Evolutionary conservation across 768 basidiomycete species (phyloP), one percentile per base, ranked within the genome.

Genomic region (Lactarius tabidus): DNA sequence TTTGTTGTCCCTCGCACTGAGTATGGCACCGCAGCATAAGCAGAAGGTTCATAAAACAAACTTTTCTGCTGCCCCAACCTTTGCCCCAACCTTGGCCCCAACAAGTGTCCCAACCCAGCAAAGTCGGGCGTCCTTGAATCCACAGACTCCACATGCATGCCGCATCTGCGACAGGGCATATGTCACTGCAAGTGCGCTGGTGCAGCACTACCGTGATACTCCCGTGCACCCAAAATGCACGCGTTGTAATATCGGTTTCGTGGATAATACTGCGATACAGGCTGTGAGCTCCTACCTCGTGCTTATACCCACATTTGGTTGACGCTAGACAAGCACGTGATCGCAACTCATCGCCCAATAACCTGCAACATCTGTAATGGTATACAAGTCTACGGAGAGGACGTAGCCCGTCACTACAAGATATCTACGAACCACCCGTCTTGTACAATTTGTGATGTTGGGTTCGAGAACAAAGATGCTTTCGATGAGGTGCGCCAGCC

Each of bases 151-250:
- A 20, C 4, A 1, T 29, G 2, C 12, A 14, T 62, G 67, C 38
- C 60, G 39, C 20, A 6, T 39, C 33, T 68, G 66, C 33, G 9
- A 53, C 36, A 59, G 57, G 60, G 18, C 33, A 6, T 67, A 56
- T 53, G 1, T 29, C 52, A 35, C 20, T 5, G 2, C 28, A 41
- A 54, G 4, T 8, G 77, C 78, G 2, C 69, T 82, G 26, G 77
- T 80, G 17, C 80, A 81, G 63, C 82, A 83, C 63, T 83, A 79
- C 67, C 74, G 80, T 33, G 81, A 80, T 8, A 78, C 79, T 12
- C 65, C 74, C 33, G 71, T 73, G 6, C 82, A 83, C 69, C 81
- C 82, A 1, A 83, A 80, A 51, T 83, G 82, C 67, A 58, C 70
- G 41, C 57, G 56, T 17, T 83, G 82, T 65, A 78, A 79, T 14